A percentile compares a stretch with the other conserved stretches of the same genome.
Conservation (phyloP, 352 stramenopile genomes). For the Pythium guiyangense region DNA sequence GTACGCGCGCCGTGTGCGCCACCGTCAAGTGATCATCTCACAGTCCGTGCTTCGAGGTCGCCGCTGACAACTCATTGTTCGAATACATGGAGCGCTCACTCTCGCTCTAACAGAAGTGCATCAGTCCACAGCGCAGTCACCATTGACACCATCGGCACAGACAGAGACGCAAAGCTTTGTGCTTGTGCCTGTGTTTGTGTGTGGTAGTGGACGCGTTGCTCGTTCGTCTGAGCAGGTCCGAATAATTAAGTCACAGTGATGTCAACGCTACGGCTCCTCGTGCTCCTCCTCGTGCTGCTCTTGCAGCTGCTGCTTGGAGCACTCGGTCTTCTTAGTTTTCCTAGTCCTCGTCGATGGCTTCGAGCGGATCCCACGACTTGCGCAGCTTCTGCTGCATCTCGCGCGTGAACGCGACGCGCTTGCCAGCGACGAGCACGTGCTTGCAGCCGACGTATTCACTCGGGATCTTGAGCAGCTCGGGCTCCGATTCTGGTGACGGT, state of each 20-base stretch:
- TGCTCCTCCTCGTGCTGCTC: not conserved
- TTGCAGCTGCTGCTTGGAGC: not conserved
- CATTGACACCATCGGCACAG: not conserved
- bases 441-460: no score
- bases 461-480: no score
- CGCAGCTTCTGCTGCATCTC: no score
- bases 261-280: not conserved
- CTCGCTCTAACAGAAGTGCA: not conserved
- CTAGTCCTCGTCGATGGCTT: constrained; percentile 43
- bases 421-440: no score
- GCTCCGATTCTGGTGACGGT: no score
- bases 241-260: not conserved
- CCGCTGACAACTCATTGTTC: not conserved
- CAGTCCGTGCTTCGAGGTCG: constrained; percentile 3
- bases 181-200: not conserved
- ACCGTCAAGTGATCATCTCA: constrained; percentile 5
- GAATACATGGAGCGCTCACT: not conserved
- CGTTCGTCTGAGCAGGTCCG: not conserved
- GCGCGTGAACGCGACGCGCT: no score
- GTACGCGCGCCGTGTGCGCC: constrained; percentile 1
- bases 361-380: constrained; percentile 35
- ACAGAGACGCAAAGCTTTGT: not conserved
- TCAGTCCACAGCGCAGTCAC: no score
- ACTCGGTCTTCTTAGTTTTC: not conserved
- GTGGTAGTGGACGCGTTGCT: not conserved